phyloP scores from a whole-genome alignment of 192 early-diverging fungal species.

The Glomus cerebriforme region DNA sequence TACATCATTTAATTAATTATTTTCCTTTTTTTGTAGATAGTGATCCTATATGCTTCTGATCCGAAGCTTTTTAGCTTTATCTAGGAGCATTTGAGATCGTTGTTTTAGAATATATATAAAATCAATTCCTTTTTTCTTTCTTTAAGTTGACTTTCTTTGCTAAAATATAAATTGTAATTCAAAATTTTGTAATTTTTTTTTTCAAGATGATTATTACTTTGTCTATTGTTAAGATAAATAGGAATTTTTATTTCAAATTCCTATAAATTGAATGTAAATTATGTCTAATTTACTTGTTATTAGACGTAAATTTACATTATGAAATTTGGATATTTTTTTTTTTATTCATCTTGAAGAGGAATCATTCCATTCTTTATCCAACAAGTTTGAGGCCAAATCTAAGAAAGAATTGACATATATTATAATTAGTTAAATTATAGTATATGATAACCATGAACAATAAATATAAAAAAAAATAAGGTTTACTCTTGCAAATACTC shows the following conservation, averaged over 20 bases:
- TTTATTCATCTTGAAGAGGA: neutral
- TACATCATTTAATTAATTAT: neutral
- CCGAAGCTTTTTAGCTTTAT: neutral
- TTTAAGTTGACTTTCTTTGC: neutral
- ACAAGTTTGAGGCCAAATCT: slow-evolving; percentile 12
- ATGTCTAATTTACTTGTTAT: neutral
- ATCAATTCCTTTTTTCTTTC: neutral
- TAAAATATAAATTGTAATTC: neutral
- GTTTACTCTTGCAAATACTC: slow-evolving; percentile 65
- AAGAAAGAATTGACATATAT: neutral
- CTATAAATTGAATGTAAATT: neutral
- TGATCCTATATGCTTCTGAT: neutral
- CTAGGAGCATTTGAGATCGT: neutral
- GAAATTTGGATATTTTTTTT: neutral
- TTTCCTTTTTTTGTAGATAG: neutral
- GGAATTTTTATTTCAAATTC: neutral
- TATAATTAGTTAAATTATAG: slow-evolving; percentile 1
- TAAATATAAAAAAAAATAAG: neutral
- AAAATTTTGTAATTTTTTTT: neutral
- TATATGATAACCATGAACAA: neutral
- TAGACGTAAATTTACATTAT: neutral
- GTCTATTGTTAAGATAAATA: neutral
- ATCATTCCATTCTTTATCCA: slow-evolving; percentile 28
- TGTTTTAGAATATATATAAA: neutral
- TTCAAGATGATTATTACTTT: neutral